Percentiles rank a stretch among this genome's conserved stretches.
phyloP scores from a whole-genome alignment of 352 stramenopile genomes.

The Pythium utonaiense region DNA sequence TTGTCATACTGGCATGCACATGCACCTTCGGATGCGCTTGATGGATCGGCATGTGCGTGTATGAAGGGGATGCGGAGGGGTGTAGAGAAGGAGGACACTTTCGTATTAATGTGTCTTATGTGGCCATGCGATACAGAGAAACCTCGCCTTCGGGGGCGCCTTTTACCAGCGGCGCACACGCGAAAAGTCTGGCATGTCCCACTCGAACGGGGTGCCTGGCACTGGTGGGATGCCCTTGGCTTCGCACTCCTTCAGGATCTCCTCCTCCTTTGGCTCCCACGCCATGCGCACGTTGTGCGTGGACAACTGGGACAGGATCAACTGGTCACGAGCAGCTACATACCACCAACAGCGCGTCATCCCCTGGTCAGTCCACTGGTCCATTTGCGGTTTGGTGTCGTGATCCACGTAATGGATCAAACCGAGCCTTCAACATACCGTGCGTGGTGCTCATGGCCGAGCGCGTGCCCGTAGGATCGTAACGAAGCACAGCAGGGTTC shows the following conservation, averaged over 20 bases:
- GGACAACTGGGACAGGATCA: constrained; percentile 62
- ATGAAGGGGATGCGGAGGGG: too few relatives aligned
- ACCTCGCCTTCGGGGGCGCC: neutral
- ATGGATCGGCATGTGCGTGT: too few relatives aligned
- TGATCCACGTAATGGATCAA: too few relatives aligned
- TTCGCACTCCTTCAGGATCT: constrained; percentile 71
- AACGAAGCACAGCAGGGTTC: constrained; percentile 76
- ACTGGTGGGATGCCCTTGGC: constrained; percentile 71
- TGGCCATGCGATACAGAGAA: constrained; percentile 2
- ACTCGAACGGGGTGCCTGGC: constrained; percentile 67
- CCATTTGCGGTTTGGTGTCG: too few relatives aligned
- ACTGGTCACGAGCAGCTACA: constrained; percentile 59
- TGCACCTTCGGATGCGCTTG: too few relatives aligned
- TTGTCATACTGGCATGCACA: too few relatives aligned
- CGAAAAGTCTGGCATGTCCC: constrained; percentile 61
- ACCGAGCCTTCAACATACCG: constrained; percentile 24
- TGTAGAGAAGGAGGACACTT: neutral
- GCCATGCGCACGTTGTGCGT: constrained; percentile 82
- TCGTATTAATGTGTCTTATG: constrained; percentile 2
- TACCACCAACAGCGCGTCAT: too few relatives aligned
- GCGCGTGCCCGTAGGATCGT: constrained; percentile 81
- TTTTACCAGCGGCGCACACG: constrained; percentile 68
- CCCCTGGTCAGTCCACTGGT: neutral
- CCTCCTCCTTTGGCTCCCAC: constrained; percentile 70
- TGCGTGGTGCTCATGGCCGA: constrained; percentile 85